Evolutionary conservation across 2,329 filamentous ascomycete genomes (phyloP).

Genomic region (Huntiella bhutanensis): DNA sequence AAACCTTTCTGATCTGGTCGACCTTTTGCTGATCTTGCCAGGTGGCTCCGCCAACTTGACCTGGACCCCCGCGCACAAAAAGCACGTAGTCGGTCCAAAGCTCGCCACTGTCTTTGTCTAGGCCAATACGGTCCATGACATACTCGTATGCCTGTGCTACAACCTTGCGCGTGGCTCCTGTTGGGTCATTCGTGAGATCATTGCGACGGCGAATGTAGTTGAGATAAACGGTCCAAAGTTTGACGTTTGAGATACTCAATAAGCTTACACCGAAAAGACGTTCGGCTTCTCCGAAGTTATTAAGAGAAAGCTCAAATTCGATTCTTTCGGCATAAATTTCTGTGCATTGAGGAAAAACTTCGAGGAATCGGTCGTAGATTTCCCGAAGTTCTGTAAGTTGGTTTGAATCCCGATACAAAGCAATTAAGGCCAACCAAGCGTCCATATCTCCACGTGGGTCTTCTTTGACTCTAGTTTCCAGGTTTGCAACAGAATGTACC

Average conservation of each 20-base stretch:
- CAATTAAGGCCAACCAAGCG: constrained; percentile 76
- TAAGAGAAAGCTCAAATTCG: constrained; percentile 72
- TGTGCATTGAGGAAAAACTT: constrained; percentile 73
- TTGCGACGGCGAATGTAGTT: constrained; percentile 88
- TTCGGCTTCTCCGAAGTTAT: constrained; percentile 66
- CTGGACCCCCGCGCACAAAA: constrained; percentile 77
- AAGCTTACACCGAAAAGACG: constrained; percentile 68
- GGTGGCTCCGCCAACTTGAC: constrained; percentile 60
- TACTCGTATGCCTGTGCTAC: constrained; percentile 83
- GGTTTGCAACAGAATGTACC: constrained; percentile 40
- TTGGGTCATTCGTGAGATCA: constrained; percentile 60
- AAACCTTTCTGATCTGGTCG: constrained; percentile 79
- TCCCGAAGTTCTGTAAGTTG: constrained; percentile 64
- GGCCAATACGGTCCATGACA: constrained; percentile 72
- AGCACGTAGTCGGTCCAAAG: constrained; percentile 93
- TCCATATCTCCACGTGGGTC: constrained; percentile 85
- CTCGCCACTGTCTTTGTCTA: constrained; percentile 73
- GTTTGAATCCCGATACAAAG: constrained; percentile 63
- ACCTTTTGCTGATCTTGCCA: constrained; percentile 99
- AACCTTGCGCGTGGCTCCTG: constrained; percentile 55
- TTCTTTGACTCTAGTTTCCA: constrained; percentile 82
- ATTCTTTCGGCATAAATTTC: constrained; percentile 82
- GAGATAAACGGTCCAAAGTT: constrained; percentile 82
- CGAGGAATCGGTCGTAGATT: constrained; percentile 71
- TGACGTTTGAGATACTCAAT: constrained; percentile 59